phyloP scores from a whole-genome alignment of 2,329 filamentous ascomycete genomes.

The Diaporthe citrichinensis region DNA sequence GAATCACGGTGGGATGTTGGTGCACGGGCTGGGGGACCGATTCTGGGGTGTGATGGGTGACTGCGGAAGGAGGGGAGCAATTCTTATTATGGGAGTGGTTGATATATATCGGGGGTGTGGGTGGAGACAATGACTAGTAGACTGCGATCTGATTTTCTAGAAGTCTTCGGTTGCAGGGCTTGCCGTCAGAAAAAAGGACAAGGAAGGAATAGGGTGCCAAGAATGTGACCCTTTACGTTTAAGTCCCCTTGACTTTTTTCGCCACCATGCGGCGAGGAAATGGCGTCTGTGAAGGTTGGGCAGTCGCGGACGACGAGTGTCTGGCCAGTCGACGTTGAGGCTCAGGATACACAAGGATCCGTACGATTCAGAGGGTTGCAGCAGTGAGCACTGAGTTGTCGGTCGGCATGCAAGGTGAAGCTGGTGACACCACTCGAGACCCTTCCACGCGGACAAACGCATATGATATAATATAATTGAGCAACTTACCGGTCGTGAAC shows the following conservation, averaged over 20 bases:
- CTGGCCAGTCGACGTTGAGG: constrained; percentile 21
- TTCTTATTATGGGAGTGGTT: constrained; percentile 4
- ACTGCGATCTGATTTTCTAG: constrained; percentile 26
- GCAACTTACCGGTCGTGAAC: not conserved
- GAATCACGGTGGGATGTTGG: not conserved
- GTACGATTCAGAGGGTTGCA: constrained; percentile 30
- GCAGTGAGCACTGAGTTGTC: constrained; percentile 18
- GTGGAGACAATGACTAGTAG: constrained; percentile 33
- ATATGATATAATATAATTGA: constrained; percentile 20
- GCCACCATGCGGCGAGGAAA: constrained; percentile 18
- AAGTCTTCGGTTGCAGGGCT: constrained; percentile 31
- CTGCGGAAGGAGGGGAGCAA: not conserved
- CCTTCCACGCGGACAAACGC: not conserved
- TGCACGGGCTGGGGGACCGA: not conserved
- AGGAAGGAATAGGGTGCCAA: not conserved
- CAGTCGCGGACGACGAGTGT: not conserved
- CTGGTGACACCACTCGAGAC: constrained; percentile 12
- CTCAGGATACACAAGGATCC: constrained; percentile 25
- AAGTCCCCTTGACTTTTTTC: constrained; percentile 5
- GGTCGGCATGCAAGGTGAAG: constrained; percentile 28
- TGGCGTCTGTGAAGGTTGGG: not conserved
- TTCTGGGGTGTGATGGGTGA: not conserved
- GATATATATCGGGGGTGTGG: not conserved
- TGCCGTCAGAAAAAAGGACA: not conserved
- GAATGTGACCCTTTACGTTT: constrained; percentile 13